phyloP scores from a whole-genome alignment of 2,329 filamentous ascomycete genomes.

The Zalaria sp. region DNA sequence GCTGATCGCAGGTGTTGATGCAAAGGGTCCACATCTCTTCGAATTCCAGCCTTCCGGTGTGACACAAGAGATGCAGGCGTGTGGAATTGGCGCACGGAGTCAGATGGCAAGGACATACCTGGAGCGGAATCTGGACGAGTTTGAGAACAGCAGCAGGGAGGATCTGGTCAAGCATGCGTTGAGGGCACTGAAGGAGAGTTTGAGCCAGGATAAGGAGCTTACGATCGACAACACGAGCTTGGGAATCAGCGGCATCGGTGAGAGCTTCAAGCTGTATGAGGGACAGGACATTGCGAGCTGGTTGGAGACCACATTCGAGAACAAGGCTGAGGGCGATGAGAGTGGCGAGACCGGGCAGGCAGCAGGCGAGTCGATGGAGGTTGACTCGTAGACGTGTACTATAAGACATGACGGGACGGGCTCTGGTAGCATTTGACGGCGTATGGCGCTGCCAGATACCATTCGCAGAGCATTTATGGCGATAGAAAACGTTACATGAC shows the following conservation, averaged over 20 bases:
- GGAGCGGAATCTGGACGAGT: conserved; percentile 78
- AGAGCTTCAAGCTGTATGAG: conserved; percentile 84
- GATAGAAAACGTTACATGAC: too few relatives aligned
- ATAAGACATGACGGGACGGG: not conserved
- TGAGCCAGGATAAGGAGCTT: conserved; percentile 94
- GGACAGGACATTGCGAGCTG: conserved; percentile 74
- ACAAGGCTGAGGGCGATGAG: conserved; percentile 19
- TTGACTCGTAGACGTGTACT: conserved; percentile 23
- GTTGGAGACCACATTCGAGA: conserved; percentile 55
- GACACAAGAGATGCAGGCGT: conserved; percentile 94
- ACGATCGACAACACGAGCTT: conserved; percentile 95
- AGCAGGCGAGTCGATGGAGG: conserved; percentile 40
- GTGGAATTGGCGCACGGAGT: conserved; percentile 86
- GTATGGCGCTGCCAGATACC: too few relatives aligned
- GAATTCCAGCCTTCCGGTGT: conserved; percentile 95
- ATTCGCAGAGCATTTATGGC: too few relatives aligned
- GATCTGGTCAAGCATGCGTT: conserved; percentile 85
- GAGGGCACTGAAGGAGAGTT: conserved; percentile 81
- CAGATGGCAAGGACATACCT: conserved; percentile 98
- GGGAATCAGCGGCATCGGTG: conserved; percentile 72
- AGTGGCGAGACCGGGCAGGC: conserved; percentile 21
- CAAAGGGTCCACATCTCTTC: conserved; percentile 87
- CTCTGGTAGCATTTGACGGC: too few relatives aligned
- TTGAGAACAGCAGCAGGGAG: conserved; percentile 62
- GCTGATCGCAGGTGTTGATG: conserved; percentile 85